A percentile compares a stretch with the other conserved stretches of the same genome.
phyloP scores from a whole-genome alignment of 805 yeast genomes.

The Nakazawaea molendinolei region DNA sequence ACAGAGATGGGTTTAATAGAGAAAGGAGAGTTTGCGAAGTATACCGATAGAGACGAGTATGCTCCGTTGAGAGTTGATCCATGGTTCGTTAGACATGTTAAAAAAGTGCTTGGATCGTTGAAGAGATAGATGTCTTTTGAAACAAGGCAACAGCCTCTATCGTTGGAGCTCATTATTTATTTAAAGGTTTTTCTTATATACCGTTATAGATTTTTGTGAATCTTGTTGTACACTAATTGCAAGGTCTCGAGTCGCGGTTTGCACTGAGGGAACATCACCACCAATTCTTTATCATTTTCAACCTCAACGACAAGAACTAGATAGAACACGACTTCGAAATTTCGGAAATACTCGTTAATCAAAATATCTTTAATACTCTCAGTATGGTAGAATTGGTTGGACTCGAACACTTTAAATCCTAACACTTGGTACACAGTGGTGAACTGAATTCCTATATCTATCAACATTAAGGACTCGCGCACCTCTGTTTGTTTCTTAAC shows the following conservation, averaged over 20 bases:
- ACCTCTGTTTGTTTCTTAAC: too few relatives aligned
- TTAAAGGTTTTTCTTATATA: not conserved
- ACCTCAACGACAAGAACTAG: conserved; percentile 48
- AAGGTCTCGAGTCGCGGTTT: conserved; percentile 24
- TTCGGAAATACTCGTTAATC: conserved; percentile 70
- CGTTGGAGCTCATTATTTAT: not conserved
- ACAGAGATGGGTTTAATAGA: conserved; percentile 21
- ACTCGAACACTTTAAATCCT: not conserved
- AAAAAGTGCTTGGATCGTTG: conserved; percentile 3
- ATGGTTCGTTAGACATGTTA: conserved; percentile 13
- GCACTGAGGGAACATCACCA: conserved; percentile 24
- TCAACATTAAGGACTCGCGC: too few relatives aligned
- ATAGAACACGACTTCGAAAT: conserved; percentile 60
- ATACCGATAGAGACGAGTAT: conserved; percentile 11
- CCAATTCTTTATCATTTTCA: conserved; percentile 16
- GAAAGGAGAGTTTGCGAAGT: conserved; percentile 6
- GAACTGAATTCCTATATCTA: conserved; percentile 7
- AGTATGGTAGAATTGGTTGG: conserved; percentile 1
- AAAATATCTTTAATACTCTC: conserved; percentile 38
- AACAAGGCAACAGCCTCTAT: too few relatives aligned
- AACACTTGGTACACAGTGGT: not conserved
- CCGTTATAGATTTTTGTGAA: not conserved
- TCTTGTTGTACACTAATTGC: conserved; percentile 21
- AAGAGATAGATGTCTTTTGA: too few relatives aligned
- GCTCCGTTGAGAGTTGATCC: conserved; percentile 14